Evolutionary conservation across 345 rosid species (phyloP), one percentile per base, ranked within the genome.

Genomic region (Nephelium lappaceum): DNA sequence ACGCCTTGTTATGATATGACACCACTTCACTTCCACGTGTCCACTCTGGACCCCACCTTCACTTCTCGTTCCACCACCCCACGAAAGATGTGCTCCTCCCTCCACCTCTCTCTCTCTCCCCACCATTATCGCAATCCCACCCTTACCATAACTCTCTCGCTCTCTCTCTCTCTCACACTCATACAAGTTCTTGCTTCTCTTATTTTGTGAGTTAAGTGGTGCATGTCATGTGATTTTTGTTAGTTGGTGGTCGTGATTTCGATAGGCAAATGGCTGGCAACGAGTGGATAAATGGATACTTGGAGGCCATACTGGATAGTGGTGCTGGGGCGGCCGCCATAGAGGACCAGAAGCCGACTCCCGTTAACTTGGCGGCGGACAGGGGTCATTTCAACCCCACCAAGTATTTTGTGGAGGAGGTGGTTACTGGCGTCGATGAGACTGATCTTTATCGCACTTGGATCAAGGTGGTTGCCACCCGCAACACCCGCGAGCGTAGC

Each of bases 281-380:
- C 83, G 98, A 93, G 89, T 95, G 98, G 98, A 93, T 95, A 38
- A 95, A 93, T 80, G 98, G 99, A 14, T 95, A 95, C 77, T 49
- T 95, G 88, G 99, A 95, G 82, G 99, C 99, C 0, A 95, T 95
- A 71, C 81, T 95, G 79, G 89, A 92, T 77, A 92, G 93, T 62
- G 94, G 96, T 60, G 79, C 91, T 4, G 93, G 95, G 63, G 83
- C 93, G 5, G 81, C 87, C 69, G 90, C 86, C 18, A 89, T 73
- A 41, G 96, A 90, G 73, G 98, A 88, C 67, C 89, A 86, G 66
- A 88, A 84, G 71, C 84, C 87, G 57, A 70, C 90, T 0, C 49
- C 86, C 8, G 69, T 79, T 84, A 85, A 78, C 83, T 73, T 84
- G 58, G 81, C 83, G 78, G 82, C 83, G 78, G 93, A 89, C 14